Base-by-base conservation (phyloP, 2,329 filamentous ascomycete species). In the Stemphylium lycopersici region DNA sequence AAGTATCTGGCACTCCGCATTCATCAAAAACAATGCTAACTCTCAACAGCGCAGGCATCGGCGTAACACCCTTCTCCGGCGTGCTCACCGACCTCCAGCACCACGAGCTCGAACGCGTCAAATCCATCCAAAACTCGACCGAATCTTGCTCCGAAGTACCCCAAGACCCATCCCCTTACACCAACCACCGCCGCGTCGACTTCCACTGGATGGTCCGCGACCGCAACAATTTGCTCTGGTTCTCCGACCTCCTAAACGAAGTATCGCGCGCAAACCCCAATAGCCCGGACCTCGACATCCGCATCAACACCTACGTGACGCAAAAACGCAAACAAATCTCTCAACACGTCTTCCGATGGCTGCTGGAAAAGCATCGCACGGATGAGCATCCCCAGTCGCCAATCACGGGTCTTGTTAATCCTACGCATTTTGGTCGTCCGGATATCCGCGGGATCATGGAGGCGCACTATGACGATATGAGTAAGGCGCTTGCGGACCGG, bases 171-270 rank as follows among this genome's bases (percentile, higher is more conserved):
- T 62, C 65, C 4, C 67, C 63, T 2, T 77, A 76, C 29, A 65
- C 72, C 1, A 61, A 72, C 18, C 80, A 81, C 58, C 78, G 83
- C 31, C 78, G 82, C 3, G 79, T 84, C 1, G 83, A 86, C 61
- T 85, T 86, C 53, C 83, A 86, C 68, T 86, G 84, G 83, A 83
- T 83, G 58, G 83, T 85, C 0, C 81, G 83, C 18, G 82, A 85
- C 41, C 77, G 79, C 51, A 84, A 84, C 67, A 78, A 82, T 45
- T 76, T 86, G 0, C 74, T 82, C 3, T 85, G 83, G 83, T 81
- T 86, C 46, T 83, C 83, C 0, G 79, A 83, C 58, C 78, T 85
- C 0, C 76, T 85, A 4, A 85, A 85, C 61, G 69, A 71, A 52
- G 69, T 72, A 3, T 63, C 70, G 6, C 74, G 75, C 5, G 71